Percentiles rank a stretch among this genome's conserved stretches.
These are phyloP conservation scores for Solanum hybrid DNA, from an alignment of 305 asterid species.

Conservation along the genomic window DNA sequence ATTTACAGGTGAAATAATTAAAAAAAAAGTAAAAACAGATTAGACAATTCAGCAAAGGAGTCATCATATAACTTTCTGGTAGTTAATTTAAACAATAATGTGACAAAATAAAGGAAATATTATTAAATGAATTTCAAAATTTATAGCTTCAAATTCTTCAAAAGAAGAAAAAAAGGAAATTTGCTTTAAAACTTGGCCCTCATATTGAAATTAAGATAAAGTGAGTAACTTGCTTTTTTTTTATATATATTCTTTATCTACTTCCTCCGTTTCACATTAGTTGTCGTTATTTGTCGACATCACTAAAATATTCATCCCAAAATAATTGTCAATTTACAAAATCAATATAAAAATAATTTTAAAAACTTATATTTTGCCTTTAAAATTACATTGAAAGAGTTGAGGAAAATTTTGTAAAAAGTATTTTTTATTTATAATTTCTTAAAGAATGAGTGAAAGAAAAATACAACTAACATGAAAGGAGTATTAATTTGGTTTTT, in stretches of 20 bases:
- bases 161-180: neutral
- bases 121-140: neutral
- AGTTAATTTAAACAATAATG: neutral
- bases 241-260: neutral
- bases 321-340: neutral
- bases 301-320: neutral
- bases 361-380: neutral
- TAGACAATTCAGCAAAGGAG: neutral
- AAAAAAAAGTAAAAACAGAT: neutral
- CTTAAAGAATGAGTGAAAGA: neutral
- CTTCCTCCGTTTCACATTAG: neutral
- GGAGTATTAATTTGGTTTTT: neutral
- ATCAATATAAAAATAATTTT: neutral
- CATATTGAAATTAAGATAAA: neutral
- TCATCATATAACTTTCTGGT: neutral
- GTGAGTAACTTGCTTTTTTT: neutral
- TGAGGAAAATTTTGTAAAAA: neutral
- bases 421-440: neutral
- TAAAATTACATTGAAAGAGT: neutral
- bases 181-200: neutral
- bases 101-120: neutral
- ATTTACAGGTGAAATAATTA: neutral
- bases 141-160: neutral
- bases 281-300: neutral
- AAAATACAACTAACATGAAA: neutral